These are phyloP conservation scores for Arthrobotrys megalospora DNA, from an alignment of 2,329 filamentous ascomycete genomes.

Conservation along the genomic window DNA sequence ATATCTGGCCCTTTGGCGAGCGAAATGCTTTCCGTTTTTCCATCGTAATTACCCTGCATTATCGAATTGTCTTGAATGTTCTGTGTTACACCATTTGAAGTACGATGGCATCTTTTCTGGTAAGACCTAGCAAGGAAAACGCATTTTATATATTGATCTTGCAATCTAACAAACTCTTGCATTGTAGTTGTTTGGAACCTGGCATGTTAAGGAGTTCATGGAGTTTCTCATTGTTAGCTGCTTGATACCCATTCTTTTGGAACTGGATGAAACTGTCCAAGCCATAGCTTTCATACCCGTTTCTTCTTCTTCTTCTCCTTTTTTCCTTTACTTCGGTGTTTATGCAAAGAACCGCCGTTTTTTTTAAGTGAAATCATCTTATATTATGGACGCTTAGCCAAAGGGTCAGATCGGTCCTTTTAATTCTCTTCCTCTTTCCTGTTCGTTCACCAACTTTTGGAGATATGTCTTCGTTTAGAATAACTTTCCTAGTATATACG, in stretches of 20 bases:
- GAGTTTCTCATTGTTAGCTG: not conserved
- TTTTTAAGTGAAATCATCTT: too few species aligned
- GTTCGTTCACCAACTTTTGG: too few species aligned
- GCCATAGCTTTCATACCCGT: not conserved
- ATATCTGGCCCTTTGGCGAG: not conserved
- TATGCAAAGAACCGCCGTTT: too few species aligned
- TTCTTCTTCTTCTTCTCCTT: not conserved
- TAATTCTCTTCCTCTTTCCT: too few species aligned
- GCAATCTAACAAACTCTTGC: not conserved
- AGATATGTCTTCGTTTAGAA: too few species aligned
- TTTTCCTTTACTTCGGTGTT: not conserved
- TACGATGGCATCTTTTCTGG: constrained; percentile 6
- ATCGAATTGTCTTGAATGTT: not conserved
- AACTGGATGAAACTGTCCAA: too few species aligned
- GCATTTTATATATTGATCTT: not conserved
- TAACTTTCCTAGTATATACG: too few species aligned
- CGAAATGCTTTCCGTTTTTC: constrained; percentile 13
- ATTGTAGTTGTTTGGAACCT: not conserved
- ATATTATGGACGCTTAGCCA: too few species aligned
- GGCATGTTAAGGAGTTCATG: constrained; percentile 2
- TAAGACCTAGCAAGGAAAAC: not conserved
- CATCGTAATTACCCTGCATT: not conserved
- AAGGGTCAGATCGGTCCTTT: too few species aligned
- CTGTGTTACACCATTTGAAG: not conserved
- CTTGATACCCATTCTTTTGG: constrained; percentile 15